phyloP scores from a whole-genome alignment of 2,329 filamentous ascomycete genomes.

The Verticillium tricorpus region DNA sequence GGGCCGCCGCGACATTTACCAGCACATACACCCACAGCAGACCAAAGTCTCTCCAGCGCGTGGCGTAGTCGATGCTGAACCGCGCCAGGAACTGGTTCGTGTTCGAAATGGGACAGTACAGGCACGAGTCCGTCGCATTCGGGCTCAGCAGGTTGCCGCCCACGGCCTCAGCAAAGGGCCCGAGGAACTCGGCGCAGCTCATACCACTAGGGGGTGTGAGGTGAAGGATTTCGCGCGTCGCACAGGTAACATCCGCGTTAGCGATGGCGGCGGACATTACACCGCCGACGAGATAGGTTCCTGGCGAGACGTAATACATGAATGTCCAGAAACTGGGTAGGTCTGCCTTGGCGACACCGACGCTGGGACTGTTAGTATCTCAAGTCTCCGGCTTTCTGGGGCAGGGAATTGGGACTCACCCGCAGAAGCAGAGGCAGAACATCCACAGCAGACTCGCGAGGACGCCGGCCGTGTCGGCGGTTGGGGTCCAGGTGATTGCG shows the following conservation, averaged over 20 bases:
- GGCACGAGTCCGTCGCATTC: constrained; percentile 34
- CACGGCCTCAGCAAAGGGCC: constrained; percentile 30
- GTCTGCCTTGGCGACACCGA: constrained; percentile 50
- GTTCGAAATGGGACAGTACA: constrained; percentile 32
- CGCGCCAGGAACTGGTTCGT: constrained; percentile 31
- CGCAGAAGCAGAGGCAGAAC: constrained; percentile 39
- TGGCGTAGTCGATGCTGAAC: constrained; percentile 37
- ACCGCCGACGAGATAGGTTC: constrained; percentile 64
- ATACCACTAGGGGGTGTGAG: constrained; percentile 49
- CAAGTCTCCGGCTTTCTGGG: background rate
- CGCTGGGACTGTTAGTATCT: constrained; percentile 29
- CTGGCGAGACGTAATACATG: constrained; percentile 64
- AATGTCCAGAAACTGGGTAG: constrained; percentile 67
- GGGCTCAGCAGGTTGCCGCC: constrained; percentile 46
- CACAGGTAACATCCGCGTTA: constrained; percentile 14
- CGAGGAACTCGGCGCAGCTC: constrained; percentile 48
- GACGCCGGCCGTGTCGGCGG: constrained; percentile 63
- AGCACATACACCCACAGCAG: constrained; percentile 47
- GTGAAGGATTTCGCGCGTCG: constrained; percentile 39
- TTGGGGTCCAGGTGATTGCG: constrained; percentile 58
- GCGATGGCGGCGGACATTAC: constrained; percentile 37
- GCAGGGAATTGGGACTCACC: background rate
- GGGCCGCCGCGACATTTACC: constrained; percentile 41
- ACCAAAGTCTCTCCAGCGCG: constrained; percentile 52
- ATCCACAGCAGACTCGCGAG: constrained; percentile 63